Conservation (phyloP, 306 rosid species). For the Cyamopsis tetragonoloba region DNA sequence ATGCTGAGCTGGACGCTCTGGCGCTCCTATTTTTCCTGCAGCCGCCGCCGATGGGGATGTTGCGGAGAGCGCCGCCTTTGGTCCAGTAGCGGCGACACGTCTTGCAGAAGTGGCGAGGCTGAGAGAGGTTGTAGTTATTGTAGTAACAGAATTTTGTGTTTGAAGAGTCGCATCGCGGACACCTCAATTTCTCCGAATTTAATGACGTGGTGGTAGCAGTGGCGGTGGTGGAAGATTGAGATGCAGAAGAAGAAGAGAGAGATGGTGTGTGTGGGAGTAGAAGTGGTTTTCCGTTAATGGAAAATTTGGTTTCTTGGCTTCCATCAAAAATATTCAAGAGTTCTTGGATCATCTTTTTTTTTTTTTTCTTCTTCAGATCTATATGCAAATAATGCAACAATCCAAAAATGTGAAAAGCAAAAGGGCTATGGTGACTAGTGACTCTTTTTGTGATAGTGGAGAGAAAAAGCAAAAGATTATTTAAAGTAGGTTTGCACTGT, state of each 20-base stretch:
- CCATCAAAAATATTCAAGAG: constrained; percentile 58
- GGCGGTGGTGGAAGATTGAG: neutral
- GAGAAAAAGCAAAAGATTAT: constrained; percentile 51
- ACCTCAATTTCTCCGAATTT: constrained; percentile 55
- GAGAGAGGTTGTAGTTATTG: constrained; percentile 71
- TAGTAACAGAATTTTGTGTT: constrained; percentile 85
- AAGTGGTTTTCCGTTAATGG: constrained; percentile 38
- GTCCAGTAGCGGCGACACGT: constrained; percentile 93
- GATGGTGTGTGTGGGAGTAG: constrained; percentile 19
- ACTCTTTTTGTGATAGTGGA: constrained; percentile 69
- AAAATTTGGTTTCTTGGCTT: constrained; percentile 45
- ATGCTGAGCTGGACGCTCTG: constrained; percentile 25
- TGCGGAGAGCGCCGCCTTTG: constrained; percentile 30
- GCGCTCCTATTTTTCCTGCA: constrained; percentile 53
- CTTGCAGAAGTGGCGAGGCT: constrained; percentile 99
- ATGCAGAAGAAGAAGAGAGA: constrained; percentile 30
- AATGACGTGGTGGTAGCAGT: constrained; percentile 18
- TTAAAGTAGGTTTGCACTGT: constrained; percentile 39
- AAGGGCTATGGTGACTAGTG: constrained; percentile 33
- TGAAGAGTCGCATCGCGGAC: constrained; percentile 45
- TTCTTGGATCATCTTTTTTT: constrained; percentile 79
- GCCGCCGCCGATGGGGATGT: constrained; percentile 34
- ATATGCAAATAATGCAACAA: too few species aligned
- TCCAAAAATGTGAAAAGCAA: constrained; percentile 67
- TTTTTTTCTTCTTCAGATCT: constrained; percentile 54